Percentiles rank a stretch among this genome's conserved stretches.
Conservation (phyloP, 2,329 filamentous ascomycete species). For the Fusarium redolens region DNA sequence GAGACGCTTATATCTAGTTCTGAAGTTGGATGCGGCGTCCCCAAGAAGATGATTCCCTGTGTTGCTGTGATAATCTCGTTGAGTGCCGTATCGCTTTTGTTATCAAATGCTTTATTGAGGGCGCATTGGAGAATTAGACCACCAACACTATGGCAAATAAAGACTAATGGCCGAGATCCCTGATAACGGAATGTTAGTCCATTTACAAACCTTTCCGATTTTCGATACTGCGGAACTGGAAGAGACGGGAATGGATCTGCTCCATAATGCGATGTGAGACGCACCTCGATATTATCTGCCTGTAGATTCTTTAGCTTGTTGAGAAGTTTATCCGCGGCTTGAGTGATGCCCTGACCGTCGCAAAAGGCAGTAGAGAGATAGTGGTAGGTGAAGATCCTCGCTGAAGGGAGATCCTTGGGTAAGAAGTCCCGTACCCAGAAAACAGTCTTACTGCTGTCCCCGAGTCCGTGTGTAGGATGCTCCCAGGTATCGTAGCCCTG, state of each 20-base stretch:
- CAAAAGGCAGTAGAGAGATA: neutral
- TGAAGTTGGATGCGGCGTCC: neutral
- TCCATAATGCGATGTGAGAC: neutral
- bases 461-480: neutral
- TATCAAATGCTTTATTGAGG: neutral
- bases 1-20: neutral
- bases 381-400: neutral
- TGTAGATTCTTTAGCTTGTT: neutral
- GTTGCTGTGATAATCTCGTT: neutral
- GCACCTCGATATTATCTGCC: neutral
- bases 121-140: neutral
- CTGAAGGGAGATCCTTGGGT: neutral
- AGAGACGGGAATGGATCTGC: neutral
- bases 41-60: neutral
- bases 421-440: neutral
- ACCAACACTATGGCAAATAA: neutral
- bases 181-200: neutral
- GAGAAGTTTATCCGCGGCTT: neutral
- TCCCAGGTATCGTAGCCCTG: neutral
- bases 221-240: neutral
- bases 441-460: neutral
- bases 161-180: neutral
- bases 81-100: neutral
- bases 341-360: neutral
- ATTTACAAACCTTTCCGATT: neutral